Evolutionary conservation across 163 green algal species (phyloP).

Genomic region (Coccomyxa subellipsoidea): DNA sequence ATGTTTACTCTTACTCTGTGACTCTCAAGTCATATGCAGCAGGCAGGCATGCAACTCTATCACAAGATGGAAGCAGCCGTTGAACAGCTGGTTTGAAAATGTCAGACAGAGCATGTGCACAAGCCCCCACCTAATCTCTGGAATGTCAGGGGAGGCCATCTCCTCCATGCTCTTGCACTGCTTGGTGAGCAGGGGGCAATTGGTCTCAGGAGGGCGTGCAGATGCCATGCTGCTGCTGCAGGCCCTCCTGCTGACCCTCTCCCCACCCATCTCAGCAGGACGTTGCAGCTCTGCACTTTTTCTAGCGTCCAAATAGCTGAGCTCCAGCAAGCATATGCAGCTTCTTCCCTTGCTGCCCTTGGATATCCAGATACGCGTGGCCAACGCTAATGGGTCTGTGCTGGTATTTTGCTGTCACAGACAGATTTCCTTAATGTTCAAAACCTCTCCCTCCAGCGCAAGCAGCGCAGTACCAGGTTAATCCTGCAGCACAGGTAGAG

Average conservation of each 20-base stretch:
- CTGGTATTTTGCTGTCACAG: neutral
- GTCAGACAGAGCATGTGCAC: no score
- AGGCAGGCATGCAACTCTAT: no score
- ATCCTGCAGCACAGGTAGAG: no score
- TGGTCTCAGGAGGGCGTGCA: neutral
- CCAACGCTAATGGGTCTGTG: neutral
- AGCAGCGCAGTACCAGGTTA: no score
- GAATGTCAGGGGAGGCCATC: neutral
- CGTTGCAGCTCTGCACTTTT: neutral
- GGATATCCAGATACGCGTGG: no score
- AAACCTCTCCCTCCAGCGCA: no score
- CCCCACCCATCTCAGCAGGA: neutral
- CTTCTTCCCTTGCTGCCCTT: no score
- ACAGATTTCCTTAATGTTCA: neutral
- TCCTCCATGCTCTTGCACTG: neutral
- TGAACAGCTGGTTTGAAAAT: no score
- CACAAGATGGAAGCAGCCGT: no score
- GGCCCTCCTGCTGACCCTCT: neutral
- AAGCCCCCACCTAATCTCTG: neutral
- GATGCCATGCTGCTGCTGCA: constrained; percentile 8
- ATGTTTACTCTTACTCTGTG: neutral
- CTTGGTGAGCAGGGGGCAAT: constrained; percentile 5
- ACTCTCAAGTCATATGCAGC: no score
- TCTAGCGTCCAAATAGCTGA: neutral
- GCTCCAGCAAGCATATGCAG: neutral